Base-by-base conservation (phyloP, 257 asterid species). In the Fraxinus americana region DNA sequence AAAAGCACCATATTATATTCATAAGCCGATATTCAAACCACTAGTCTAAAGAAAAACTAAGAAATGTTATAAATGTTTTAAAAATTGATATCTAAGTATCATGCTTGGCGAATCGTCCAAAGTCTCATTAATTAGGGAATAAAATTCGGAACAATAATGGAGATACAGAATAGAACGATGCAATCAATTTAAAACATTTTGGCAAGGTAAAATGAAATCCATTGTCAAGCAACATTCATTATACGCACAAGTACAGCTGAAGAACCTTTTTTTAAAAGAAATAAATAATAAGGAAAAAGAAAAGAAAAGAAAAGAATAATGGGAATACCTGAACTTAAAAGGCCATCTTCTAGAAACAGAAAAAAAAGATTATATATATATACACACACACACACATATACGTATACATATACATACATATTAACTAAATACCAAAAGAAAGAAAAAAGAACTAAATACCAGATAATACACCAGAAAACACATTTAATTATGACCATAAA, bases 161-260 rank as follows among this genome's bases (percentile, higher is more conserved):
- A 35, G 13, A 16, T 71, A 48, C 63, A 70, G 68, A 70, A 59
- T 65, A 34, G 59, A 23, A 45, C 57, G 43, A 12, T 43, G 71
- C 69, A 74, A 32, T 27, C 39, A 35, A 67, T 23, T 41, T 25
- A 35, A 41, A 21, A 59, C 23, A 71, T 76, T 4, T 52, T 36
- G 66, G 32, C 77, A 41, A n/a, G 21, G 39, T 54, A 63, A 25
- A 27, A 63, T 27, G 35, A 27, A 27, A 27, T 25, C 19, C n/a
- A 27, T 63, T 13, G 7, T 1, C 30, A 3, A 63, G 19, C 69
- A 27, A 36, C 2, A 8, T 63, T 57, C 27, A 70, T 73, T 63
- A 29, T 59, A 72, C 54, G 71, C 73, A 81, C 32, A 73, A 72
- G 77, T 30, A 71, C 27, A 74, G 70, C 57, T 67, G 54, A 71